Percentiles rank a stretch among this genome's conserved stretches.
Evolutionary conservation across 139 green algal species (phyloP).

Genomic region (Chlamydomonas schloesseri): DNA sequence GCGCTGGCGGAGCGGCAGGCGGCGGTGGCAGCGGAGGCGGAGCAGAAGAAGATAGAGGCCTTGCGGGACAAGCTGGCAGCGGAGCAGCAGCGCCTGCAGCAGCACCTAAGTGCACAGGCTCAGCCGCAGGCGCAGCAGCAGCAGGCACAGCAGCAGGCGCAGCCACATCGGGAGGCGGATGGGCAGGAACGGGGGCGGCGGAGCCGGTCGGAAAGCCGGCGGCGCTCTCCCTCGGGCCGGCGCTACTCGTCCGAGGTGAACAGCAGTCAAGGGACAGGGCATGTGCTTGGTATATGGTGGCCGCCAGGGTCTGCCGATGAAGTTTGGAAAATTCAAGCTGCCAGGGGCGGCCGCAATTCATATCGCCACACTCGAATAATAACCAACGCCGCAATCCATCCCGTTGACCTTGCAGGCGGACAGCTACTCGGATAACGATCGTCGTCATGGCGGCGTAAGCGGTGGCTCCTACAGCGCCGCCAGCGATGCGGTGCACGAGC

Average conservation of each 20-base stretch:
- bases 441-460: too few species aligned
- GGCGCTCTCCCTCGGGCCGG: too few species aligned
- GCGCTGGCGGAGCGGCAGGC: conserved; percentile 13
- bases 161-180: not conserved
- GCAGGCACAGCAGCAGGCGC: not conserved
- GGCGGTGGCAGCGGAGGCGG: not conserved
- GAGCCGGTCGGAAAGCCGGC: too few species aligned
- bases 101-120: not conserved
- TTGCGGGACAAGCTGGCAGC: not conserved
- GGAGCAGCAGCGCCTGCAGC: not conserved
- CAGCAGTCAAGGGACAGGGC: not conserved
- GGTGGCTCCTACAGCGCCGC: not conserved
- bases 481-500: conserved; percentile 8
- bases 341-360: too few species aligned
- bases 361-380: too few species aligned
- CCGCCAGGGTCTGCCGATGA: too few species aligned
- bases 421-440: not conserved
- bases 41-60: conserved; percentile 10
- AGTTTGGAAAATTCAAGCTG: too few species aligned
- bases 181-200: too few species aligned
- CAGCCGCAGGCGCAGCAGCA: not conserved
- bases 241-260: not conserved
- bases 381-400: too few species aligned
- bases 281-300: too few species aligned
- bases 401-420: not conserved